Percentiles rank a stretch among this genome's conserved stretches.
Evolutionary conservation across 176 grass and related monocot species (phyloP).

Genomic region (Zizania latifolia): DNA sequence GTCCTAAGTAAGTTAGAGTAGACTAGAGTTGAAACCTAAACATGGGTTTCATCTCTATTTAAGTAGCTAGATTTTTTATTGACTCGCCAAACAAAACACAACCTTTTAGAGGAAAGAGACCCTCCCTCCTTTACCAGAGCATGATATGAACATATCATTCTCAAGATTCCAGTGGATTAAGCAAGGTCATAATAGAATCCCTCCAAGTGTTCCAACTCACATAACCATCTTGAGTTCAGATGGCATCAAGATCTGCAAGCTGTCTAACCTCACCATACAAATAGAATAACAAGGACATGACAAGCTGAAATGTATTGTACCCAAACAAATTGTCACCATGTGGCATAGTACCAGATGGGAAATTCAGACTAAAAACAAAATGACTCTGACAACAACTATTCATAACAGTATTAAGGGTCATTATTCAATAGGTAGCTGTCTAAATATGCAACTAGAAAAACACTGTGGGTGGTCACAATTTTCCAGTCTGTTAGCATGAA

Average conservation of each 20-base stretch:
- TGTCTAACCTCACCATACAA: not conserved
- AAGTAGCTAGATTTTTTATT: too few species aligned
- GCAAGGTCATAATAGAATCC: not conserved
- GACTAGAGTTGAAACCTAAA: too few species aligned
- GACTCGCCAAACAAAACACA: too few species aligned
- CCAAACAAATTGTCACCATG: not conserved
- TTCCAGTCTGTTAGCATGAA: not conserved
- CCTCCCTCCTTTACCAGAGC: too few species aligned
- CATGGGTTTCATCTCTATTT: too few species aligned
- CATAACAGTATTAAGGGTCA: not conserved
- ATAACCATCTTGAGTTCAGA: not conserved
- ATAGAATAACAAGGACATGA: not conserved
- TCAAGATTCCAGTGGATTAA: not conserved
- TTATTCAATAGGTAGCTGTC: not conserved
- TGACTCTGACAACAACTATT: not conserved
- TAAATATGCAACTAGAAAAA: not conserved
- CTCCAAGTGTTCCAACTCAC: not conserved
- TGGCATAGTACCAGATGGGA: not conserved
- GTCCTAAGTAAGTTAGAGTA: too few species aligned
- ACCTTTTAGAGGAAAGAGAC: too few species aligned
- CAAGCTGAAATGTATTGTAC: not conserved
- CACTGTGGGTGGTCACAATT: not conserved
- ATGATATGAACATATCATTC: not conserved
- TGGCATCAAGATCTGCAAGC: not conserved
- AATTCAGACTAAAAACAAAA: not conserved